These are phyloP conservation scores for Penicillium olsonii DNA, from an alignment of 2,329 filamentous ascomycete genomes.

Conservation along the genomic window DNA sequence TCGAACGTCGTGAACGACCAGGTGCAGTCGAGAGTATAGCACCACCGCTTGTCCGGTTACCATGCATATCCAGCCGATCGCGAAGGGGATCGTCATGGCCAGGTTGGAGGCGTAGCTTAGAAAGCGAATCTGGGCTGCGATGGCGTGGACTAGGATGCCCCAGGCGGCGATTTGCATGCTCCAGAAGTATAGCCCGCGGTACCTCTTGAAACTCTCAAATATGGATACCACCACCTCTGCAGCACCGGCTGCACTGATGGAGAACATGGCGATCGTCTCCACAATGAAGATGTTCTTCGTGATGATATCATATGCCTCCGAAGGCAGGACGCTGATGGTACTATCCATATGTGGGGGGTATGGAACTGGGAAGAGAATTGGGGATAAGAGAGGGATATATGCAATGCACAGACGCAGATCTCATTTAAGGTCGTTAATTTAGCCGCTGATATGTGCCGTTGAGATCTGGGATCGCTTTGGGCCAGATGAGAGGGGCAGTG, in stretches of 20 bases:
- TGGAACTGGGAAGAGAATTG: not conserved
- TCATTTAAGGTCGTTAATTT: not conserved
- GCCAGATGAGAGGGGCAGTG: not conserved
- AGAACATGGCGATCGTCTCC: constrained; percentile 7
- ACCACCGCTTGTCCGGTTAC: constrained; percentile 43
- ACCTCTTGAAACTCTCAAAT: constrained; percentile 45
- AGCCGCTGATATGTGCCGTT: not conserved
- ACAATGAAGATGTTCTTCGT: not conserved
- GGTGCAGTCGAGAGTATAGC: constrained; percentile 49
- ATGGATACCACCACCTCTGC: constrained; percentile 46
- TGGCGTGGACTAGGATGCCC: constrained; percentile 36
- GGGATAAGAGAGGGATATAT: not conserved
- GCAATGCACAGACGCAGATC: not conserved
- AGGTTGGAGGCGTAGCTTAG: not conserved
- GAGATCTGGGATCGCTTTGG: not conserved
- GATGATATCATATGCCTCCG: not conserved
- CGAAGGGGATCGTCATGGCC: not conserved
- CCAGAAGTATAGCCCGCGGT: constrained; percentile 50
- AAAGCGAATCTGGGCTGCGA: constrained; percentile 25
- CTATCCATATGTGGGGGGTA: constrained; percentile 6
- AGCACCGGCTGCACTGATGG: constrained; percentile 37
- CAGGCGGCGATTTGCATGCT: constrained; percentile 42
- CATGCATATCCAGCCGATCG: constrained; percentile 41
- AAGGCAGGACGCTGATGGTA: constrained; percentile 5
- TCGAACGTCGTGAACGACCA: constrained; percentile 38